These are phyloP conservation scores for Teunomyces tritomae DNA, from an alignment of 805 yeast genomes.

Conservation along the genomic window DNA sequence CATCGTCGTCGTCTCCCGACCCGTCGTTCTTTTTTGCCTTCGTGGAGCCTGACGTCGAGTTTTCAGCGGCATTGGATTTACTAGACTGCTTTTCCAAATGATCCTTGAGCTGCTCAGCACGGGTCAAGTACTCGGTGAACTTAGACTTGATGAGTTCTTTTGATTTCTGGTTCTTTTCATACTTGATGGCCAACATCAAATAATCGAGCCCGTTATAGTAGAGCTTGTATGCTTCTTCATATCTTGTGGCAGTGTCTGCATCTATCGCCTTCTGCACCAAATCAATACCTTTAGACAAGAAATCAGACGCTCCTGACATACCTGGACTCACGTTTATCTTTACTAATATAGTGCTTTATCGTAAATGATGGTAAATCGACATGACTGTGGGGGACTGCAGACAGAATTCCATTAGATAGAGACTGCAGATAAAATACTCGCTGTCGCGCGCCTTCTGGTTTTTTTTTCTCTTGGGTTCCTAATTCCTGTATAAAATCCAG, in stretches of 20 bases:
- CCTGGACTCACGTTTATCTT: background rate
- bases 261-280: constrained; percentile 92
- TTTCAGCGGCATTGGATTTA: constrained; percentile 47
- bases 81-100: constrained; percentile 68
- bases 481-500: no score
- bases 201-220: constrained; percentile 94
- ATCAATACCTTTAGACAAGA: constrained; percentile 91
- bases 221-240: constrained; percentile 90
- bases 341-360: background rate
- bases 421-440: no score
- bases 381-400: no score
- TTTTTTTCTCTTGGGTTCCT: no score
- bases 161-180: constrained; percentile 83
- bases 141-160: constrained; percentile 86
- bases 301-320: constrained; percentile 53
- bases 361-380: background rate
- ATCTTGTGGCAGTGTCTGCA: constrained; percentile 83
- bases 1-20: constrained; percentile 65
- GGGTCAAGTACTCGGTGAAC: constrained; percentile 83
- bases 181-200: constrained; percentile 91
- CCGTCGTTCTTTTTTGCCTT: constrained; percentile 50
- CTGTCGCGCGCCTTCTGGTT: no score
- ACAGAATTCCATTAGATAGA: no score
- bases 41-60: constrained; percentile 53
- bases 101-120: constrained; percentile 93